Percentiles rank a stretch among this genome's conserved stretches.
These are phyloP conservation scores for Podospora bellae-mahoneyi DNA, from an alignment of 495 filamentous ascomycete genomes.

Conservation along the genomic window DNA sequence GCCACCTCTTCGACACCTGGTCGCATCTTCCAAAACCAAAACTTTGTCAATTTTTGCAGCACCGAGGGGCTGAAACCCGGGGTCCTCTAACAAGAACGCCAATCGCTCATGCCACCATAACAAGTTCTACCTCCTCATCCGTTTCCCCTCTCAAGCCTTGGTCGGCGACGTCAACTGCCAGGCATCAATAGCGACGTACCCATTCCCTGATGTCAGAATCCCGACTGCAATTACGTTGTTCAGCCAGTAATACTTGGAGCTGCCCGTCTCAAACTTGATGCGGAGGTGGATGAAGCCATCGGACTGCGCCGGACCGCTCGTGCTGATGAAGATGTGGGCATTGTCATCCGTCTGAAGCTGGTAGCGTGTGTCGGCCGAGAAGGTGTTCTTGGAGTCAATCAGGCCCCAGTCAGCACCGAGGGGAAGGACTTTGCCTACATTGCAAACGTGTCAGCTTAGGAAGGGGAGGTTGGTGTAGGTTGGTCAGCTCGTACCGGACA, in stretches of 20 bases:
- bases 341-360: slow-evolving; percentile 32
- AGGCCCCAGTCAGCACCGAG: slow-evolving; percentile 35
- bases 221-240: slow-evolving; percentile 31
- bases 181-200: slow-evolving; percentile 24
- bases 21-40: background rate
- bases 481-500: slow-evolving; percentile 15
- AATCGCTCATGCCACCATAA: background rate
- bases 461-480: background rate
- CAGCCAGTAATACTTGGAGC: slow-evolving; percentile 29
- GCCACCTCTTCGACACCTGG: no score
- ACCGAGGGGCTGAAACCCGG: background rate
- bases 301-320: slow-evolving; percentile 27
- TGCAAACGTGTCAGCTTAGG: background rate
- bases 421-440: slow-evolving; percentile 29
- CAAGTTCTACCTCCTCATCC: background rate
- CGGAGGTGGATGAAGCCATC: slow-evolving; percentile 29
- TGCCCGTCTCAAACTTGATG: slow-evolving; percentile 30
- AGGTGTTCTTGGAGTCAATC: slow-evolving; percentile 22
- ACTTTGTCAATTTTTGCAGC: background rate
- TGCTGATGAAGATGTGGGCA: slow-evolving; percentile 32
- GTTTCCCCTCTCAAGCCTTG: background rate
- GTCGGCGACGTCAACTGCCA: slow-evolving; percentile 24
- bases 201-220: slow-evolving; percentile 16
- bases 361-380: slow-evolving; percentile 32
- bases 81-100: background rate